phyloP scores from a whole-genome alignment of 2,329 filamentous ascomycete species.

The Helminthosporium solani region DNA sequence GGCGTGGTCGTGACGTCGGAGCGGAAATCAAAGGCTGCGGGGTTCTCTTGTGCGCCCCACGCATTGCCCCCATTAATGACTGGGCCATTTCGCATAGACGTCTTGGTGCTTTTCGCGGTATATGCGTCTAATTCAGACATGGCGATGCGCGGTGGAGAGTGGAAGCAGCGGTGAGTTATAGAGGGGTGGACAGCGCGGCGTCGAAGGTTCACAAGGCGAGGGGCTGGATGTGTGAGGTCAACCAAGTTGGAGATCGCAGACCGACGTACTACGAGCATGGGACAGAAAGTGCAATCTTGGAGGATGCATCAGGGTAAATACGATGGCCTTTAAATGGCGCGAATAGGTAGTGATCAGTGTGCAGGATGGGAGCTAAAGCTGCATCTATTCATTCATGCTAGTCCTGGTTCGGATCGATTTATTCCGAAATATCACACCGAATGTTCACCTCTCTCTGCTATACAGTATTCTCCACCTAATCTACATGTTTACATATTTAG shows the following conservation, averaged over 20 bases:
- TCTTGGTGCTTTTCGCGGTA: slow-evolving; percentile 30
- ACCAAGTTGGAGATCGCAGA: slow-evolving; percentile 21
- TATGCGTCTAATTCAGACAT: slow-evolving; percentile 37
- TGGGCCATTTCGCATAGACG: not conserved
- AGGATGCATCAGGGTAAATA: slow-evolving; percentile 25
- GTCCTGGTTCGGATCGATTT: not conserved
- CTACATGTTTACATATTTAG: not conserved
- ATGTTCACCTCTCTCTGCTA: slow-evolving; percentile 1
- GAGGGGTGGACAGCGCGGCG: slow-evolving; percentile 11
- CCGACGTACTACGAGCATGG: slow-evolving; percentile 35
- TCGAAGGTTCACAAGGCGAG: slow-evolving; percentile 8
- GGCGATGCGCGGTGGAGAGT: slow-evolving; percentile 18
- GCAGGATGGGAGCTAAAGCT: not conserved
- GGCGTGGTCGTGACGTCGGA: slow-evolving; percentile 46
- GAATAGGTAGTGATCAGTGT: not conserved
- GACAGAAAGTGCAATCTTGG: slow-evolving; percentile 17
- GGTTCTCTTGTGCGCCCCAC: slow-evolving; percentile 48
- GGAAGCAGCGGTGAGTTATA: slow-evolving; percentile 14
- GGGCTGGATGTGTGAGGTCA: slow-evolving; percentile 33
- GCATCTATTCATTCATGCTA: not conserved
- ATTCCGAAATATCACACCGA: not conserved
- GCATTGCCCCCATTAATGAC: slow-evolving; percentile 25
- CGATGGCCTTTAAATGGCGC: not conserved
- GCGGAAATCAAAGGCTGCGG: slow-evolving; percentile 58
- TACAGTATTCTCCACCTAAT: no score